Conservation (phyloP, 805 yeast genomes). For the Saccharomyces mikatae region DNA sequence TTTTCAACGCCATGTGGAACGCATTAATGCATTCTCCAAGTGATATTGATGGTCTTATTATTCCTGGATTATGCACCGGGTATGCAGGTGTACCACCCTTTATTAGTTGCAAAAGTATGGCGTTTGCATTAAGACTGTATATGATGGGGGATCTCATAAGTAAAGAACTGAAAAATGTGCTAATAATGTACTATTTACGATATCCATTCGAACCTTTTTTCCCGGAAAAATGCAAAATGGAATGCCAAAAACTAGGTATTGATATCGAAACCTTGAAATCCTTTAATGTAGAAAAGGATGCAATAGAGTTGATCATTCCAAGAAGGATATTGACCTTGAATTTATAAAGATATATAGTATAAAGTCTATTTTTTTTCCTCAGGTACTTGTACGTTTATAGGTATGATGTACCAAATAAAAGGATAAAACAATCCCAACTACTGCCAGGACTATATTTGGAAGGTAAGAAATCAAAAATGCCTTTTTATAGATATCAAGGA, state of each 20-base stretch:
- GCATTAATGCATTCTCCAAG: constrained; percentile 16
- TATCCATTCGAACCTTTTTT: constrained; percentile 19
- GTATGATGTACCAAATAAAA: constrained; percentile 8
- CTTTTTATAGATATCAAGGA: constrained; percentile 19
- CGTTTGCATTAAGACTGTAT: constrained; percentile 23
- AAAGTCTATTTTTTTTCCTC: not conserved
- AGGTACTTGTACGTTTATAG: not conserved
- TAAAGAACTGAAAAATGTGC: constrained; percentile 14
- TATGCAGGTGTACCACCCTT: constrained; percentile 26
- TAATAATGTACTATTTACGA: constrained; percentile 25
- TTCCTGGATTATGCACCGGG: constrained; percentile 30
- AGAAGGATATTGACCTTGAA: not conserved
- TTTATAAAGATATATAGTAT: not conserved
- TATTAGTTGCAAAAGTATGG: constrained; percentile 24
- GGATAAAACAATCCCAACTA: constrained; percentile 14
- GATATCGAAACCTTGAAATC: constrained; percentile 7
- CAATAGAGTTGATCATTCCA: constrained; percentile 17
- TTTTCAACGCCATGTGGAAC: constrained; percentile 26
- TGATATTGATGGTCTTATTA: constrained; percentile 18
- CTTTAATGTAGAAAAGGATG: constrained; percentile 14
- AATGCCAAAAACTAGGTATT: constrained; percentile 16
- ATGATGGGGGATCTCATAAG: constrained; percentile 13
- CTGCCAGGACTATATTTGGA: constrained; percentile 21
- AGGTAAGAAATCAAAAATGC: constrained; percentile 25
- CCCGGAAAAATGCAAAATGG: constrained; percentile 11